Evolutionary conservation across 805 yeast genomes (phyloP), one percentile per base, ranked within the genome.

Genomic region (Candida golubevii): DNA sequence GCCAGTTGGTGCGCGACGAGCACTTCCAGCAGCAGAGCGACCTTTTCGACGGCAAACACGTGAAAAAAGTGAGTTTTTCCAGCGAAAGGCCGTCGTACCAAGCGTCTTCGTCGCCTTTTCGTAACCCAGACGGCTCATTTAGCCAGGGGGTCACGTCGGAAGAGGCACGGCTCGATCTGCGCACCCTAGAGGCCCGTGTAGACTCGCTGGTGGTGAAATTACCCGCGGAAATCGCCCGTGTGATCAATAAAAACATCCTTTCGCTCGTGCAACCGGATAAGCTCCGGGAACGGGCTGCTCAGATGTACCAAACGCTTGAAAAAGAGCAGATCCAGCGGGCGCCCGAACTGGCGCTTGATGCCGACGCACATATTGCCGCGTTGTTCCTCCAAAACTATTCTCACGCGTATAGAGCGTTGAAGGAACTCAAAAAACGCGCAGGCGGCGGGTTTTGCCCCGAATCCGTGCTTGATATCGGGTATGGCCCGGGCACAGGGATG

Each of bases 401-500:
- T 1, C 76, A 88, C 11, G 61, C 80, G 2, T 71, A 71, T 42
- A 86, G 82, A 50, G 86, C 82, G 0, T 64, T 93, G 33, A 59
- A 61, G 26, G 98, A 91, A 53, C 65, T 89, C 31, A 71, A 78
- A 51, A 60, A 64, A 35, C 69, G 90, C 34, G 61, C 74, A 15
- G 84, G 82, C 0, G 67, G 66, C 0, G 23, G 23, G 23, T 86
- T 88, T 67, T 62, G 62, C 18, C 97, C 97, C 0, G 57, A 74
- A 27, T 69, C 78, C 6, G 78, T 93, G 0, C 69, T 93, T 39
- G 95, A 88, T 57, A 78, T 88, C 11, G 91, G 96, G 0, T 82
- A 75, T 58, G 98, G 99, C 0, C 98, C 99, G 1, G 91, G 88
- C 1, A 83, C 95, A 0, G 97, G 97, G 1, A 80, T 93, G 71